Conservation (phyloP, 2,329 filamentous ascomycete species). For the Penicillium griseofulvum region DNA sequence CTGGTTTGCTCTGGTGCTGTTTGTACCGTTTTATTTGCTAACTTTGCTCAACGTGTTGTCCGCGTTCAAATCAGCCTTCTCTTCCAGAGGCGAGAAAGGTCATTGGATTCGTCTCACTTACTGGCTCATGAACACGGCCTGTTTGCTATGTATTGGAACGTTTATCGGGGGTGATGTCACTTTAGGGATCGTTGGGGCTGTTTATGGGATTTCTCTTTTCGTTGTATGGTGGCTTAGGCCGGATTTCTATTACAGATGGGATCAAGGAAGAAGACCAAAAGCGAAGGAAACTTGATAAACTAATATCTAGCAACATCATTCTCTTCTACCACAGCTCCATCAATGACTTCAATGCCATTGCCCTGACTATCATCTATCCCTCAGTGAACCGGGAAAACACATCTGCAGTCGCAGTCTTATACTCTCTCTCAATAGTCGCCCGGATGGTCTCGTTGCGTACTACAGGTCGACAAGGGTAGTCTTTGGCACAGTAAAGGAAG, state of each 20-base stretch:
- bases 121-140: not conserved
- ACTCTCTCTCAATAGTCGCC: not conserved
- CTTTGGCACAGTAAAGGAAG: slow-evolving; percentile 1
- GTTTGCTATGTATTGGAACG: no score
- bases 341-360: no score
- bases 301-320: no score
- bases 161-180: not conserved
- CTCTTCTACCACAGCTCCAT: not conserved
- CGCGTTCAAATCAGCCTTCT: no score
- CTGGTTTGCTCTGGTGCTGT: no score
- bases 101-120: not conserved
- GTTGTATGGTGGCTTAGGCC: not conserved
- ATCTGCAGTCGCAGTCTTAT: not conserved
- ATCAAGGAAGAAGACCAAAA: not conserved
- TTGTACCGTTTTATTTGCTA: no score
- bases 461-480: not conserved
- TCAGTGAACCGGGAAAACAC: not conserved
- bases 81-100: no score
- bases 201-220: not conserved
- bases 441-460: not conserved
- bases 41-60: no score
- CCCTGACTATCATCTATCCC: not conserved
- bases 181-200: not conserved
- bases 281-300: not conserved
- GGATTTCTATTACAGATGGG: not conserved